These are phyloP conservation scores for Neofusicoccum ribis DNA, from an alignment of 2,329 filamentous ascomycete species.

Conservation along the genomic window DNA sequence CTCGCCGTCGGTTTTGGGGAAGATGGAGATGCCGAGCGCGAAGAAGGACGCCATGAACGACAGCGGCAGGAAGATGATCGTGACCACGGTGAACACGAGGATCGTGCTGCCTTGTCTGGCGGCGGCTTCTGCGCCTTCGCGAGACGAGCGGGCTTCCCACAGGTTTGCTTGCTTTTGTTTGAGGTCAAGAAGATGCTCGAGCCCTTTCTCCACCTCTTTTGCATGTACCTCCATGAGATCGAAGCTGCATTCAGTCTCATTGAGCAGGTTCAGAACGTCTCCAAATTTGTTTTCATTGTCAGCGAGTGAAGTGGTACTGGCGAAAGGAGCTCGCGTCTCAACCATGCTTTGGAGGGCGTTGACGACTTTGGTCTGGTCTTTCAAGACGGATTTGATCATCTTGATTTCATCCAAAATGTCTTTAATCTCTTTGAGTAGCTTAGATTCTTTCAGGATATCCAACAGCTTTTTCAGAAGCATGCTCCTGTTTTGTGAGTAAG, in stretches of 20 bases:
- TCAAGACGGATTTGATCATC: constrained; percentile 58
- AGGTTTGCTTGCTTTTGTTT: constrained; percentile 71
- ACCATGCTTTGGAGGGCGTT: constrained; percentile 50
- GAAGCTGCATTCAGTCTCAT: neutral
- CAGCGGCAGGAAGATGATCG: constrained; percentile 56
- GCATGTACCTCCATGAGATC: constrained; percentile 6
- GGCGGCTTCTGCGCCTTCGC: constrained; percentile 62
- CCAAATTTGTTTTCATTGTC: neutral
- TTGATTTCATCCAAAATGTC: constrained; percentile 68
- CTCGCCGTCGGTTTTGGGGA: constrained; percentile 30
- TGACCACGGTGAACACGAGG: constrained; percentile 62
- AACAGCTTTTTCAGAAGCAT: constrained; percentile 58
- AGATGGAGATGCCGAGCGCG: constrained; percentile 50
- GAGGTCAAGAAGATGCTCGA: constrained; percentile 64
- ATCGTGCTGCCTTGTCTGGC: constrained; percentile 56
- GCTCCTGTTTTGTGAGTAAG: neutral
- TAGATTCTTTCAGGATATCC: constrained; percentile 62
- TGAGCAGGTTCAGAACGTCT: neutral
- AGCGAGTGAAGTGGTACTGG: neutral
- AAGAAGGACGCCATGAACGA: constrained; percentile 59
- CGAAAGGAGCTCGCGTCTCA: neutral
- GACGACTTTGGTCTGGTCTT: constrained; percentile 51
- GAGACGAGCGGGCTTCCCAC: constrained; percentile 62
- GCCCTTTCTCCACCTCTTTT: constrained; percentile 24
- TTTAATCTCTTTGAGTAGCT: constrained; percentile 63